Evolutionary conservation across 495 filamentous ascomycete species (phyloP), one percentile per base, ranked within the genome.

Genomic region (Trichocladium antarcticum): DNA sequence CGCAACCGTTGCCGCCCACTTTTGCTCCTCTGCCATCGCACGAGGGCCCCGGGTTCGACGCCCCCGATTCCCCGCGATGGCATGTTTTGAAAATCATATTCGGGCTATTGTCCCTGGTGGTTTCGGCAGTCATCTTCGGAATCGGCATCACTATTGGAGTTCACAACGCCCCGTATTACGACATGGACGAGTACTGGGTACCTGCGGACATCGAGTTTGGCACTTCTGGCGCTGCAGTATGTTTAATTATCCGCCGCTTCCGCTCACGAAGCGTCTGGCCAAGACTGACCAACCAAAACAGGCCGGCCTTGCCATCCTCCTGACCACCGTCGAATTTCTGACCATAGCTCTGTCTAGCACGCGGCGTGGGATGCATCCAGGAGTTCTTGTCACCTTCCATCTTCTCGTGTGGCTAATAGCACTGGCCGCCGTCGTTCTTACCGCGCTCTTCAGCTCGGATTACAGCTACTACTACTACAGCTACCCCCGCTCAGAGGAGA

Each of bases 281-380:
- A 7, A 39, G 35, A 28, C 40, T 49, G 37, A 49, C 24, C 16
- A 0, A 40, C 49, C 27, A 29, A 1, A 34, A n/a, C 32, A 67
- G 62, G 60, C 56, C 29, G 61, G 58, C 22, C 48, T 59, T 5
- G 60, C 66, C 1, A 54, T 68, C 8, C 12, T 72, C 19, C 68
- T 69, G 59, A 61, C 59, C 15, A 36, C 50, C 8, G 45, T 62
- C 35, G 69, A 74, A 37, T 41, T 69, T 12, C 53, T 72, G 31
- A 61, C 50, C 5, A 57, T 57, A 9, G 55, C 39, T 16, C 29
- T 58, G 11, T 62, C 61, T 12, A 20, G 37, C 19, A 51, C 53
- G 21, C 57, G 57, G 10, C 41, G 54, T 5, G 61, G 60, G 21
- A 64, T 69, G 41, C 66, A 67, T 42, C 66, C 68, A 1, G 66